phyloP scores from a whole-genome alignment of 176 grass and related monocot species.

The Ampelocalamus luodianensis region DNA sequence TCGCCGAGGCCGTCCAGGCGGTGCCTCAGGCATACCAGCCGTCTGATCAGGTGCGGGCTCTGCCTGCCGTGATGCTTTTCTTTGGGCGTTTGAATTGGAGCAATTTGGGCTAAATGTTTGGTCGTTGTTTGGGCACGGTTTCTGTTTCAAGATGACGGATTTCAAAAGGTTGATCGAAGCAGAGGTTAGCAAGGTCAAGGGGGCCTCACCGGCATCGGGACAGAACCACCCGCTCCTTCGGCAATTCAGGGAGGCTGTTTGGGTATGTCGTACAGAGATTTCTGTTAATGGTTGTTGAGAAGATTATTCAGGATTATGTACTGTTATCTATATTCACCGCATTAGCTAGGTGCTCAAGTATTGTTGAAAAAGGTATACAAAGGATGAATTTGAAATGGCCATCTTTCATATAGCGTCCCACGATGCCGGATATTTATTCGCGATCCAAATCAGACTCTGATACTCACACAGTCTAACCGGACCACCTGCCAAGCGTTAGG shows the following conservation, averaged over 20 bases:
- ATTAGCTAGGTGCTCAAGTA: not conserved
- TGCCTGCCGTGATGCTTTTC: not conserved
- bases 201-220: constrained; percentile 30
- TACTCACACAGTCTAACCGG: too few relatives aligned
- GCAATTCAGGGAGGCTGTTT: constrained; percentile 84
- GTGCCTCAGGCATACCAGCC: constrained; percentile 62
- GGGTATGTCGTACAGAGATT: constrained; percentile 53
- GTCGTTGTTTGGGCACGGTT: constrained; percentile 5
- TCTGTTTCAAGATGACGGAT: constrained; percentile 57
- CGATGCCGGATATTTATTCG: not conserved
- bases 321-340: not conserved
- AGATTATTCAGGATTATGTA: constrained; percentile 8
- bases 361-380: not conserved
- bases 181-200: constrained; percentile 69
- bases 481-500: too few relatives aligned
- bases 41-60: constrained; percentile 68
- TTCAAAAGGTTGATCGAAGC: constrained; percentile 63
- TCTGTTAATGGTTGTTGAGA: not conserved
- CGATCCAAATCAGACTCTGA: too few relatives aligned
- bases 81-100: not conserved
- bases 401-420: not conserved
- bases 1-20: constrained; percentile 58
- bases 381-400: not conserved
- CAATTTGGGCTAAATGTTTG: constrained; percentile 26
- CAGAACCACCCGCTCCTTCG: constrained; percentile 64